Conservation (phyloP, 2,329 filamentous ascomycete species). For the Sporothrix dimorphospora region DNA sequence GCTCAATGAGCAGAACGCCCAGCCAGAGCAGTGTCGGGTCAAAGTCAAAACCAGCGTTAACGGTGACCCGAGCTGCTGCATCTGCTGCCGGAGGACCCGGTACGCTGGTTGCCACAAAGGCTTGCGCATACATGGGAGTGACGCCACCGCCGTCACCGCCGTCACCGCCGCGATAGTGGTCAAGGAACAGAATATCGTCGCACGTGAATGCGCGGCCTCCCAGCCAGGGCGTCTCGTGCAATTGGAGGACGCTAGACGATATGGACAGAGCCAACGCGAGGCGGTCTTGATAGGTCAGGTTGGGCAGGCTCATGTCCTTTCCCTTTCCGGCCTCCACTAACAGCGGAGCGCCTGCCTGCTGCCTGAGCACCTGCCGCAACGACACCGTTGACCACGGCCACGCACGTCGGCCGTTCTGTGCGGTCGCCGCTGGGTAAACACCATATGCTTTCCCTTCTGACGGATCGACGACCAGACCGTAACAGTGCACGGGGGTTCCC, state of each 20-base stretch:
- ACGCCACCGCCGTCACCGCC: too few relatives aligned
- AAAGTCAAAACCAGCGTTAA: neutral
- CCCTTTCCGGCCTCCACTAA: neutral
- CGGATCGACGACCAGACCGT: neutral
- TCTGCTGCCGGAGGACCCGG: neutral
- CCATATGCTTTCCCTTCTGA: neutral
- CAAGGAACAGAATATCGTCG: too few relatives aligned
- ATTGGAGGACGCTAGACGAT: too few relatives aligned
- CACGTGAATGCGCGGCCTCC: too few relatives aligned
- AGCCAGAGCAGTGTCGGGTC: conserved; percentile 31
- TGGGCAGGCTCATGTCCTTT: neutral
- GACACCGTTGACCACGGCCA: neutral
- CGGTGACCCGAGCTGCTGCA: too few relatives aligned
- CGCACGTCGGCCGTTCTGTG: too few relatives aligned
- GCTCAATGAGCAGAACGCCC: conserved; percentile 35
- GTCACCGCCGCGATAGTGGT: too few relatives aligned
- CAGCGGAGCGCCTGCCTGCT: neutral
- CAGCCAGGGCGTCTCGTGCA: too few relatives aligned
- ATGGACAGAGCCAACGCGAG: too few relatives aligned
- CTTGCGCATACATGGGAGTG: neutral
- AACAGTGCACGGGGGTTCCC: neutral
- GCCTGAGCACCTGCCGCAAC: neutral
- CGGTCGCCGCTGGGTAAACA: neutral
- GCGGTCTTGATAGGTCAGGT: too few relatives aligned
- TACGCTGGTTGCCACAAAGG: neutral